Evolutionary conservation across 805 yeast species (phyloP).

Genomic region (Zygotorulaspora sp.): DNA sequence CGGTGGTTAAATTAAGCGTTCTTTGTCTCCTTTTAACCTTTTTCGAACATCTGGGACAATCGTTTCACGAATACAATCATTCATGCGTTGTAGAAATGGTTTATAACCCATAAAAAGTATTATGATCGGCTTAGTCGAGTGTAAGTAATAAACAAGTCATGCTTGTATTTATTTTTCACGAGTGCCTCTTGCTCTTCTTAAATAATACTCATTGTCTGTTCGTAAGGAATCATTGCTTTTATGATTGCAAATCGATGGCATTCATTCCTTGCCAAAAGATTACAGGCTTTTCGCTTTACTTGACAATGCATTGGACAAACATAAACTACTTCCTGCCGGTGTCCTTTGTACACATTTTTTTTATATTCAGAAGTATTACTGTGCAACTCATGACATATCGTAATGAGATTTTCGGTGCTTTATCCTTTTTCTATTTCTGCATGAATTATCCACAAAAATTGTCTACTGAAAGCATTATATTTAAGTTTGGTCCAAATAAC

Average conservation of each 20-base stretch:
- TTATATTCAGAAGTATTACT: not conserved
- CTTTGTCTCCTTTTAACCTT: not conserved
- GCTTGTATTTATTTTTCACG: not conserved
- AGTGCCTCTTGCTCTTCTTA: not conserved
- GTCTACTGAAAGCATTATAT: too few species aligned
- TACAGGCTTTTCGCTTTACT: not conserved
- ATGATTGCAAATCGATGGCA: not conserved
- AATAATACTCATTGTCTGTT: not conserved
- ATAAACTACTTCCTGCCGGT: not conserved
- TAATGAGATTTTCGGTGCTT: too few species aligned
- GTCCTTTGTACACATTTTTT: not conserved
- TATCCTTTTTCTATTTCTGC: too few species aligned
- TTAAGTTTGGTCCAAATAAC: too few species aligned
- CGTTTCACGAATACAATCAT: not conserved
- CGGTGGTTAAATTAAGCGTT: not conserved
- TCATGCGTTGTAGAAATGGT: not conserved
- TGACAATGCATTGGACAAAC: conserved; percentile 1
- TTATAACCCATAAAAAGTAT: not conserved
- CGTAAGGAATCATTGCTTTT: not conserved
- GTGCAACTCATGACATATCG: not conserved
- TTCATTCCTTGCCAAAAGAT: not conserved
- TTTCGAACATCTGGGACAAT: not conserved
- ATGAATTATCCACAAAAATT: too few species aligned
- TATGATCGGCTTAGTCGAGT: not conserved
- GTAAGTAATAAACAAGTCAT: not conserved